Base-by-base conservation (phyloP, 140 eudicot genomes). In the Cichorium intybus region DNA sequence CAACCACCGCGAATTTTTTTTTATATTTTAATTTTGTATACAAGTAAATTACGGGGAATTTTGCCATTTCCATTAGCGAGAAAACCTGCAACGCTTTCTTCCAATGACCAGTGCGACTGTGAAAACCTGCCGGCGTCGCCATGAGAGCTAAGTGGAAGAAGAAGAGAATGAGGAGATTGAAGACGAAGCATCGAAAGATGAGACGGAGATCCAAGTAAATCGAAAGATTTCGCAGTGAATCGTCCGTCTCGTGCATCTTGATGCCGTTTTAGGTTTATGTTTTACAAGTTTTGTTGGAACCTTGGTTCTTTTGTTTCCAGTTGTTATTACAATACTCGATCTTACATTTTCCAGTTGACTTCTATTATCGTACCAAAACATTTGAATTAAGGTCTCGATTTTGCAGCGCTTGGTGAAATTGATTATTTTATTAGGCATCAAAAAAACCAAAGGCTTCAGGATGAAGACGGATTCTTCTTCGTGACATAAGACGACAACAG, bases 111-210 rank as follows among this genome's bases (percentile, higher is more conserved):
- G n/a, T n/a, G n/a, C n/a, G n/a, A 41, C 60, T 20, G 51, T 43
- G 64, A 68, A 31, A 24, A 27, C 3, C 7, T 54, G 20, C 66
- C 34, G 48, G 16, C 37, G 71, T 61, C 52, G 35, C 56, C 60
- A 79, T 80, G 85, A 80, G 85, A 61, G 85, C 85, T 37, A 80
- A 80, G 95, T 86, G 95, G 95, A 79, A 82, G 89, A 86, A 86
- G 89, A 86, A 86, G 95, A 76, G 89, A 8, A 86, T 82, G 95
- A 86, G 89, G 89, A 86, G 94, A 46, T 74, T 86, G 86, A 82
- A 86, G 89, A 82, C 88, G 84, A 85, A 85, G 86, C 94, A 86
- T 60, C 81, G 94, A 82, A 85, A 85, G 94, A 82, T 85, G 94
- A 82, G 95, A 20, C 95, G 80, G 89, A 73, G 95, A 85, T 85